A percentile compares a stretch with the other conserved stretches of the same genome.
Evolutionary conservation across 1,139 yeast species (phyloP).

Genomic region (Sugiyamaella sp.): DNA sequence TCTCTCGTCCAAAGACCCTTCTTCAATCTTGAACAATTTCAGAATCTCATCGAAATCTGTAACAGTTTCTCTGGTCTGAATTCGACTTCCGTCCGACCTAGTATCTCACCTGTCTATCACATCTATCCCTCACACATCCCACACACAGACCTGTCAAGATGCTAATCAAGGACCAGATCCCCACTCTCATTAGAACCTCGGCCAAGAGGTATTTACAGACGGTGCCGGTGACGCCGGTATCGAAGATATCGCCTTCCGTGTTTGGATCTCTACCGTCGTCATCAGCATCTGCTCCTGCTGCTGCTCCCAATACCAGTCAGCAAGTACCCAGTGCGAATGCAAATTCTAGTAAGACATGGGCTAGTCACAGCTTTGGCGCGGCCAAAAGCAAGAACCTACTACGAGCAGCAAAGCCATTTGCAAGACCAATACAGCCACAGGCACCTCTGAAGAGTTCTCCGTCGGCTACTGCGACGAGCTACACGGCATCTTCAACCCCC

Average conservation of each 20-base stretch:
- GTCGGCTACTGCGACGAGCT: neutral
- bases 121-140: no score
- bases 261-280: slow-evolving; percentile 25
- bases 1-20: no score
- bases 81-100: neutral
- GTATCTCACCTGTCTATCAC: neutral
- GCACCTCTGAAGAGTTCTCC: neutral
- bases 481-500: neutral
- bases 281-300: slow-evolving; percentile 16
- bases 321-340: neutral
- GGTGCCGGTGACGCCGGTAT: slow-evolving; percentile 23
- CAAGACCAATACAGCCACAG: slow-evolving; percentile 12
- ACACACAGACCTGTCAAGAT: neutral
- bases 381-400: slow-evolving; percentile 6
- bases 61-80: no score
- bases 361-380: slow-evolving; percentile 23
- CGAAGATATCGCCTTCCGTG: slow-evolving; percentile 23
- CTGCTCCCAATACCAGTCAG: neutral
- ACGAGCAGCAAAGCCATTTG: slow-evolving; percentile 19
- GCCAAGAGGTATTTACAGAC: slow-evolving; percentile 27
- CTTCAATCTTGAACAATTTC: no score
- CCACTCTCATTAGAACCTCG: slow-evolving; percentile 21
- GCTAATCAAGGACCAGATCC: slow-evolving; percentile 19
- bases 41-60: no score
- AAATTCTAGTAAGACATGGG: slow-evolving; percentile 21